These are phyloP conservation scores for Panaeolus papilionaceus DNA, from an alignment of 768 basidiomycete genomes.

Conservation along the genomic window DNA sequence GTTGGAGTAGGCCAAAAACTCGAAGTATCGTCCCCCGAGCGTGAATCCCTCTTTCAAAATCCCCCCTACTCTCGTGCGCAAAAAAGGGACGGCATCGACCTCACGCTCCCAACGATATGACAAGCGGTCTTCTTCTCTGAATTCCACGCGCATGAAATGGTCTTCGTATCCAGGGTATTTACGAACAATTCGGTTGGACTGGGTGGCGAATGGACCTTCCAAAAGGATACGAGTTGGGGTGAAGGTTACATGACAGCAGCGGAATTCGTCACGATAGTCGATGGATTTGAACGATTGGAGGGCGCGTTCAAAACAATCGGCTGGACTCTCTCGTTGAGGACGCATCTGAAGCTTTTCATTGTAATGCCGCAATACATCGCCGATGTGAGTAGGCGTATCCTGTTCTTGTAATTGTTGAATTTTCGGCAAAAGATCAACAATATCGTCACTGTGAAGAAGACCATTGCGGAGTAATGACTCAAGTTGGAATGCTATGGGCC, in stretches of 20 bases:
- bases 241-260: conserved; percentile 78
- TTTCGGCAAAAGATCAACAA: conserved; percentile 50
- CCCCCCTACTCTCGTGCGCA: conserved; percentile 63
- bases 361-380: conserved; percentile 62
- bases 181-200: conserved; percentile 85
- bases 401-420: conserved; percentile 47
- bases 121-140: conserved; percentile 84
- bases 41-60: conserved; percentile 68
- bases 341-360: conserved; percentile 52
- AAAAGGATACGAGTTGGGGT: conserved; percentile 77
- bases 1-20: conserved; percentile 84
- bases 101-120: conserved; percentile 74
- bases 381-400: conserved; percentile 37
- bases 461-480: conserved; percentile 72
- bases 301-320: conserved; percentile 50
- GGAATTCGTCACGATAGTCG: conserved; percentile 47
- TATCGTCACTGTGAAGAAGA: conserved; percentile 63
- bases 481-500: conserved; percentile 79
- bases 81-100: conserved; percentile 62
- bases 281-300: conserved; percentile 33
- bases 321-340: conserved; percentile 42
- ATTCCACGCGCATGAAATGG: conserved; percentile 82
- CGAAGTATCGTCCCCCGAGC: conserved; percentile 73
- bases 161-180: conserved; percentile 64
- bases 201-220: conserved; percentile 77